Percentiles rank a stretch among this genome's conserved stretches.
Conservation (phyloP, 2,329 filamentous ascomycete genomes). For the Coniochaeta sp. region DNA sequence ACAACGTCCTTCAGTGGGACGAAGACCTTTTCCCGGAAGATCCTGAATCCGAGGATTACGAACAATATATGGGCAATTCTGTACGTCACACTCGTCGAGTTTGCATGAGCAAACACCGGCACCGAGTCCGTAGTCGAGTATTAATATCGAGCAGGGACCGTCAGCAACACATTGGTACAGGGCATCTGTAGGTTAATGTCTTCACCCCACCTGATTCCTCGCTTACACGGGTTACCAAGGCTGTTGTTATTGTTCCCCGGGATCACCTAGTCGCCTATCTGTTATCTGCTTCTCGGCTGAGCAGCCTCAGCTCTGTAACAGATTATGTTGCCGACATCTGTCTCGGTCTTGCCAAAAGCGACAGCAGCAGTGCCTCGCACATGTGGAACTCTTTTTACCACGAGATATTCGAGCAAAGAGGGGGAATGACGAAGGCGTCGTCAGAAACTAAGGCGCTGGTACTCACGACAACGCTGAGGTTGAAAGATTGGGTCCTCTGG, state of each 20-base stretch:
- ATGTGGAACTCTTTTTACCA: not conserved
- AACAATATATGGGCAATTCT: conserved; percentile 19
- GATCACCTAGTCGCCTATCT: not conserved
- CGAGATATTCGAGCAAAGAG: not conserved
- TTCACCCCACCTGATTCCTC: not conserved
- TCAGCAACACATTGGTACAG: not conserved
- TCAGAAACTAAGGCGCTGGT: not conserved
- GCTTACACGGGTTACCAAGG: not conserved
- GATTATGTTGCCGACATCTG: not conserved
- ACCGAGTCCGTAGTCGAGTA: no score
- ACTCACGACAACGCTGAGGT: not conserved
- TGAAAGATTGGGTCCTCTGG: not conserved
- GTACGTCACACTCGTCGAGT: conserved; percentile 8
- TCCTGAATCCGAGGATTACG: conserved; percentile 14
- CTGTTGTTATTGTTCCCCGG: not conserved
- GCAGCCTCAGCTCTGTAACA: not conserved
- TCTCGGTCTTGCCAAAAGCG: not conserved
- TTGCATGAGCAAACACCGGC: not conserved
- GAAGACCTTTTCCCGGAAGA: conserved; percentile 1
- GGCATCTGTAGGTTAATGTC: not conserved
- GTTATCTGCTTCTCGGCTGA: not conserved
- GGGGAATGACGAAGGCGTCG: not conserved
- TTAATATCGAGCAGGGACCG: not conserved
- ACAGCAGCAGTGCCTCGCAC: not conserved
- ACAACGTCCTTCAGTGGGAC: not conserved